Evolutionary conservation across 495 filamentous ascomycete genomes (phyloP), one percentile per base, ranked within the genome.

Genomic region (Penicillium herquei): DNA sequence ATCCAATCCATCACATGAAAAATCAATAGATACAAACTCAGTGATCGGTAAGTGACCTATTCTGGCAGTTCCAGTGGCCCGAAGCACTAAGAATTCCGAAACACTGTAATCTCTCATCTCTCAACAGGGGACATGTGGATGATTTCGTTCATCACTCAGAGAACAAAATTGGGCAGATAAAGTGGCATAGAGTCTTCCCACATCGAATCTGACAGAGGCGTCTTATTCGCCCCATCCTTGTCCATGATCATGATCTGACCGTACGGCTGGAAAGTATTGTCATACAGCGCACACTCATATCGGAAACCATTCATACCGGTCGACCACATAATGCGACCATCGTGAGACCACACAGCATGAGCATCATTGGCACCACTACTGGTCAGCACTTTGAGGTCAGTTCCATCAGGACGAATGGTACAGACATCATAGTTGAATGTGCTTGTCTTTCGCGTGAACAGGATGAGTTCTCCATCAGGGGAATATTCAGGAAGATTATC

Each of bases 281-380:
- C 71, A 26, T 67, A 74, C 10, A 72, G 48, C 1, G 61, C 58
- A 17, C 59, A 62, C 55, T 74, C 69, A 47, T 69, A 59, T 45
- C 66, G 61, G 55, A 71, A 72, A 0, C 70, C 69, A 18, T 57
- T 70, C 69, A 70, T 70, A 5, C 67, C 67, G 12, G 59, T 65
- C 1, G 61, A 64, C 45, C 59, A 73, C 50, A 68, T 40, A 14
- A 73, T 73, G 43, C 67, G 69, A 10, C 70, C 67, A 49, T 73
- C 70, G 8, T 60, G 51, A 8, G 63, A 60, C 74, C 76, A 78
- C 0, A 73, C 69, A 9, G 74, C 73, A 57, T 75, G 73, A 0
- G 72, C 74, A 62, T 77, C 74, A 48, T 77, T 75, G 16, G 71
- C 67, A 7, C 57, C 57, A 49, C 66, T 69, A 30, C 47, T 60